Percentiles rank a stretch among this genome's conserved stretches.
Conservation (phyloP, 2,329 filamentous ascomycete species). For the Aurifilum marmelostoma region DNA sequence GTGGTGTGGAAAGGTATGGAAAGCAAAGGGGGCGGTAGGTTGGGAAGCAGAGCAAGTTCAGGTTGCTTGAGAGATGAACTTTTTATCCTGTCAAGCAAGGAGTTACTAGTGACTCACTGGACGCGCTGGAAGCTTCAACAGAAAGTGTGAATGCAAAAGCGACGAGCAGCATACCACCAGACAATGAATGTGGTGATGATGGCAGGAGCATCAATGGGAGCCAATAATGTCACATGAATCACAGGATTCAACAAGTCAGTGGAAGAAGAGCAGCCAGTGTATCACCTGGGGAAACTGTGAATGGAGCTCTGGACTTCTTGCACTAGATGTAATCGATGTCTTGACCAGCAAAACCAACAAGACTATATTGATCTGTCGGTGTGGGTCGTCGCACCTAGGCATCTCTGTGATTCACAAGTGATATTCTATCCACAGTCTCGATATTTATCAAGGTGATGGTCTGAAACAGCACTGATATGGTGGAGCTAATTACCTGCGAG, state of each 20-base stretch:
- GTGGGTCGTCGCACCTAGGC: not conserved
- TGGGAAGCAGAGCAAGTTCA: not conserved
- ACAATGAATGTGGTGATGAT: not conserved
- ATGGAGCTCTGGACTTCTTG: no score
- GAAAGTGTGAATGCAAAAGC: not conserved
- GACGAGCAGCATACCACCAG: not conserved
- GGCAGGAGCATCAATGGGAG: not conserved
- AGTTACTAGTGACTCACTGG: not conserved
- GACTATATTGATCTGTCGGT: not conserved
- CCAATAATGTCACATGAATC: not conserved
- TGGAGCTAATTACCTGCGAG: not conserved
- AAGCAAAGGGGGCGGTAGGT: no score
- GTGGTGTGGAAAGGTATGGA: not conserved
- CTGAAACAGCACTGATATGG: not conserved
- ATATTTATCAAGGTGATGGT: not conserved
- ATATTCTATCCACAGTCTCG: not conserved
- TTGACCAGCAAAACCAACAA: not conserved
- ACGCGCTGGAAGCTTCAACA: not conserved
- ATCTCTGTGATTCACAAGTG: not conserved
- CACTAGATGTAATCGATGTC: not conserved
- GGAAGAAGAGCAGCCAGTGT: not conserved
- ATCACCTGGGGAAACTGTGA: no score
- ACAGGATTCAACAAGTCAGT: not conserved
- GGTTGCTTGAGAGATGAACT: not conserved
- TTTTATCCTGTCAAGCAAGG: not conserved